Base-by-base conservation (phyloP, 2,329 filamentous ascomycete species). In the Dactylella cylindrospora region DNA sequence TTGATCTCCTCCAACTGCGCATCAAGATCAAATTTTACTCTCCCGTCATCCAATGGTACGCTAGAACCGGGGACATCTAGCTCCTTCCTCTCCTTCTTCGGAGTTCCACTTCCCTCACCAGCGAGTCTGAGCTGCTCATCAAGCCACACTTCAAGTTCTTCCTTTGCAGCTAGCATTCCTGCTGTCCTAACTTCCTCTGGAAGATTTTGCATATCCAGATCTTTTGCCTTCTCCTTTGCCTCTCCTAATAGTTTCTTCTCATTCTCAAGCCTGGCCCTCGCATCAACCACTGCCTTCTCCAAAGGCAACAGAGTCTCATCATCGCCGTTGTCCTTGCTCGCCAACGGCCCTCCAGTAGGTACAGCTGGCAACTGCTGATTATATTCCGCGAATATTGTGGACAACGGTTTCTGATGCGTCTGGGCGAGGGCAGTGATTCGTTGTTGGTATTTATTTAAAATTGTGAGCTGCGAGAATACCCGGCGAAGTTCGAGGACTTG, bases 221-320 rank as follows among this genome's bases (percentile, higher is more conserved):
- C 29, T 15, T 49, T 38, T 4, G 33, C 33, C 19, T 31, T 29
- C 7, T 29, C 39, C 31, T 64, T 62, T 8, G 40, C 46, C 23
- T 52, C 15, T 3, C 2, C 31, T 15, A 68, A 38, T 10, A 43
- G 20, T 15, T 41, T 36, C 22, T 51, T 61, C 29, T 67, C 43
- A 9, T 45, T 47, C 15, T 43, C 51, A 12, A 67, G 22, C 36
- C 65, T 25, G 43, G 60, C 32, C 71, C 73, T 33, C 70, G 73
- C 15, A 65, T 77, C 45, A 8, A 45, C 65, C 15, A 66, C 52
- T 25, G 44, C 47, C 19, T 66, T 52, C 39, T 62, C 57, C 35
- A 62, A 39, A 19, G 57, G 49, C 20, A 62, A n/a, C 13, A 62
- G 15, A 7, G 46, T 33, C 29, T 62, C 57, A 10, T 62, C 57